These are phyloP conservation scores for Picea engelmannii DNA, from an alignment of 83 land plant species.

Conservation along the genomic window DNA sequence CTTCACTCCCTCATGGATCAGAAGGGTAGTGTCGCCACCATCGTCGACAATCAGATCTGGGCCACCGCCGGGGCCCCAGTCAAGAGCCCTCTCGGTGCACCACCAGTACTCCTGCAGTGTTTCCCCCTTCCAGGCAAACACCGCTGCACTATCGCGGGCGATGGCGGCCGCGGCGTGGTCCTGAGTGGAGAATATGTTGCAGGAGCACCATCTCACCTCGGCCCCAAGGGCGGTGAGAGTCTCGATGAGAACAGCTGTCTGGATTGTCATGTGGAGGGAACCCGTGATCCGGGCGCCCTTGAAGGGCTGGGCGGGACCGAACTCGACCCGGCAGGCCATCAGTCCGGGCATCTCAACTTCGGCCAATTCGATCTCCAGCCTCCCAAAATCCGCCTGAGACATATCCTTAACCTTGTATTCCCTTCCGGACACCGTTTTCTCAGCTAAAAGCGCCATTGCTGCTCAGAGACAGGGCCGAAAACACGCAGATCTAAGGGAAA, in stretches of 20 bases:
- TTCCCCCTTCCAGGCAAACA: conserved; percentile 71
- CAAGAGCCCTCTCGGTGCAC: conserved; percentile 51
- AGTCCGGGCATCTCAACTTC: too few species aligned
- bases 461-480: too few species aligned
- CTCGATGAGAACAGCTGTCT: conserved; percentile 82
- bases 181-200: too few species aligned
- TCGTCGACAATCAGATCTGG: not conserved
- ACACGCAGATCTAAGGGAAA: too few species aligned
- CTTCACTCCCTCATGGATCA: too few species aligned
- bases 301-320: conserved; percentile 66
- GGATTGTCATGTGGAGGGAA: conserved; percentile 11
- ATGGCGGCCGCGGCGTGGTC: not conserved
- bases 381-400: too few species aligned
- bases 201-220: conserved; percentile 39
- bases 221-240: conserved; percentile 66
- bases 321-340: conserved; percentile 29
- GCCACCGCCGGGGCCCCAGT: conserved; percentile 54
- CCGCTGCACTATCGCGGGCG: conserved; percentile 71
- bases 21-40: too few species aligned
- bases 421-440: conserved; percentile 60
- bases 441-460: conserved; percentile 43
- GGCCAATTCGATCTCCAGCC: too few species aligned
- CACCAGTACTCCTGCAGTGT: conserved; percentile 57
- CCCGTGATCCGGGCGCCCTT: conserved; percentile 22
- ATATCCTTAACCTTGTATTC: conserved; percentile 67